phyloP scores from a whole-genome alignment of 805 yeast species.

The Blastobotrys parvus region DNA sequence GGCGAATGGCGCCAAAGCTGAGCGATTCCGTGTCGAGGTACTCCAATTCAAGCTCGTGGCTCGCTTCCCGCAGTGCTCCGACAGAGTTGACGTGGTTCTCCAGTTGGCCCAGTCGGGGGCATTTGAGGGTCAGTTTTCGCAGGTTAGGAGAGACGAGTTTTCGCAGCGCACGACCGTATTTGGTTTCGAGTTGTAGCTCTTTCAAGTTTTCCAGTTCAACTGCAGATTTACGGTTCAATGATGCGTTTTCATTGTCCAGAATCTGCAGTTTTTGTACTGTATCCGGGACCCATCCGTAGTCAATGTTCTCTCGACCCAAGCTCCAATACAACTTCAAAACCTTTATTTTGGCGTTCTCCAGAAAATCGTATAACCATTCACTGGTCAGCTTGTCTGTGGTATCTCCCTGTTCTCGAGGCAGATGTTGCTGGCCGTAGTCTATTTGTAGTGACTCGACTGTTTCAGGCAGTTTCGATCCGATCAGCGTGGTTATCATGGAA shows the following conservation, averaged over 20 bases:
- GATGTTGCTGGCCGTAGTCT: not conserved
- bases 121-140: not conserved
- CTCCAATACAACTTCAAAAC: not conserved
- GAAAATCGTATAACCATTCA: not conserved
- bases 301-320: not conserved
- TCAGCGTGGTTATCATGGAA: not conserved
- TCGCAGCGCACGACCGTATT: not conserved
- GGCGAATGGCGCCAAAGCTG: not conserved
- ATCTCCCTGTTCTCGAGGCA: not conserved
- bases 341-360: not conserved
- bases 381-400: not conserved
- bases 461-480: not conserved
- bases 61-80: not conserved
- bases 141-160: not conserved
- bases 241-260: not conserved
- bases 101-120: not conserved
- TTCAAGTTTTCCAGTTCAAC: not conserved
- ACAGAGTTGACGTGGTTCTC: not conserved
- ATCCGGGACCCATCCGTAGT: conserved; percentile 1
- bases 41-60: not conserved
- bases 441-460: not conserved
- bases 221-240: not conserved
- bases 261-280: not conserved
- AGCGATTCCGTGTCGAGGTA: not conserved
- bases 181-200: not conserved